Percentiles rank a stretch among this genome's conserved stretches.
Evolutionary conservation across 148 eudicot species (phyloP).

Genomic region (Nepenthes gracilis): DNA sequence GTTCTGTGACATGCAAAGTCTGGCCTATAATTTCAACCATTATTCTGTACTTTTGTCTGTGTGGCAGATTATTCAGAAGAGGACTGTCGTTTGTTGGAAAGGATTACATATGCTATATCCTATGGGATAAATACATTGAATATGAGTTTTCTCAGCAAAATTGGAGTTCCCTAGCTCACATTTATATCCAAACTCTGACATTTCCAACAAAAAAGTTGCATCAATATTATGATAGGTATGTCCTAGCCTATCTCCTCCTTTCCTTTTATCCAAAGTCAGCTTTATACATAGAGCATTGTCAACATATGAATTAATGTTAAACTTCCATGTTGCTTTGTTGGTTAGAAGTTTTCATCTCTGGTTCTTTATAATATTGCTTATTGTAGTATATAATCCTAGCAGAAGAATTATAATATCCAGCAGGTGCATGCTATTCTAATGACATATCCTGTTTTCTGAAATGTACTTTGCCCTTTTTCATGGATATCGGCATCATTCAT

Average conservation of each 20-base stretch:
- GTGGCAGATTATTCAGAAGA: slow-evolving; percentile 61
- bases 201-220: slow-evolving; percentile 76
- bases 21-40: neutral
- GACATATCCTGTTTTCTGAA: no score
- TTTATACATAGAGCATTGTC: neutral
- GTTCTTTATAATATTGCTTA: no score
- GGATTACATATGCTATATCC: slow-evolving; percentile 61
- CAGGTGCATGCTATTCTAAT: no score
- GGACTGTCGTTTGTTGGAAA: slow-evolving; percentile 69
- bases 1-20: neutral
- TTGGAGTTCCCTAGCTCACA: slow-evolving; percentile 65
- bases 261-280: neutral
- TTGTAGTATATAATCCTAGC: no score
- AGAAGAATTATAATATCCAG: no score
- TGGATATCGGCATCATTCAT: no score
- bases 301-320: neutral
- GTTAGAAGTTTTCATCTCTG: no score
- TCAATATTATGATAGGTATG: slow-evolving; percentile 71
- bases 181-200: slow-evolving; percentile 50
- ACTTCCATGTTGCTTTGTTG: no score
- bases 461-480: no score
- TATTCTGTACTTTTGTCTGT: neutral
- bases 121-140: slow-evolving; percentile 80
- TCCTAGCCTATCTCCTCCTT: slow-evolving; percentile 1
- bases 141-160: slow-evolving; percentile 74